phyloP scores from a whole-genome alignment of 306 rosid genomes.

The Mimosa bimucronata region DNA sequence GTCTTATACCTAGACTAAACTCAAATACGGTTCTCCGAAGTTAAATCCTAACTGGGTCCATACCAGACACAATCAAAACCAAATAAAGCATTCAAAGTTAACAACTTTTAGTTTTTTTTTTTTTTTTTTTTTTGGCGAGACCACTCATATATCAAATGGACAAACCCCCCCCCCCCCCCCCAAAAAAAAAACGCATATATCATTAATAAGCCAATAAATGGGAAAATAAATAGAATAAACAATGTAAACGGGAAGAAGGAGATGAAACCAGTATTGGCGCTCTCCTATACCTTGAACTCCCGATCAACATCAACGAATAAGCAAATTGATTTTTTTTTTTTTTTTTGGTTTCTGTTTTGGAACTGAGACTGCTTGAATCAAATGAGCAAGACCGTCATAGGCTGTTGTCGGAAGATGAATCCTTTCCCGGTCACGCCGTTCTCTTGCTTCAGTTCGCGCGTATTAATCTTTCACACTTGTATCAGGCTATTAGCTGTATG shows the following conservation, averaged over 20 bases:
- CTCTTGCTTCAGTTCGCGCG: not conserved
- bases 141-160: not conserved
- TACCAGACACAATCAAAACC: conserved; percentile 16
- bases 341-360: not conserved
- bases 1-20: not conserved
- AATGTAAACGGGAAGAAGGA: not conserved
- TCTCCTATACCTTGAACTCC: not conserved
- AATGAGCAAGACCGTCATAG: not conserved
- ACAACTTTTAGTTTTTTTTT: not conserved
- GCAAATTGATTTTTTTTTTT: not conserved
- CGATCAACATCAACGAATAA: conserved; percentile 19
- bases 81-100: not conserved
- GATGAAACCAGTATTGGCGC: conserved; percentile 30
- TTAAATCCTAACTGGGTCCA: conserved; percentile 33
- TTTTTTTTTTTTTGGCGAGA: not conserved
- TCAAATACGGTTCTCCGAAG: conserved; percentile 4
- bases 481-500: too few relatives aligned
- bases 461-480: not conserved
- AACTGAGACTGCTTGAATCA: not conserved
- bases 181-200: not conserved
- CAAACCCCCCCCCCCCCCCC: too few relatives aligned
- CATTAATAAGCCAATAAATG: not conserved
- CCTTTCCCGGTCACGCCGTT: not conserved
- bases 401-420: not conserved
- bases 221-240: not conserved